Base-by-base conservation (phyloP, 2,329 filamentous ascomycete species). In the Sphaerostilbella broomeana region DNA sequence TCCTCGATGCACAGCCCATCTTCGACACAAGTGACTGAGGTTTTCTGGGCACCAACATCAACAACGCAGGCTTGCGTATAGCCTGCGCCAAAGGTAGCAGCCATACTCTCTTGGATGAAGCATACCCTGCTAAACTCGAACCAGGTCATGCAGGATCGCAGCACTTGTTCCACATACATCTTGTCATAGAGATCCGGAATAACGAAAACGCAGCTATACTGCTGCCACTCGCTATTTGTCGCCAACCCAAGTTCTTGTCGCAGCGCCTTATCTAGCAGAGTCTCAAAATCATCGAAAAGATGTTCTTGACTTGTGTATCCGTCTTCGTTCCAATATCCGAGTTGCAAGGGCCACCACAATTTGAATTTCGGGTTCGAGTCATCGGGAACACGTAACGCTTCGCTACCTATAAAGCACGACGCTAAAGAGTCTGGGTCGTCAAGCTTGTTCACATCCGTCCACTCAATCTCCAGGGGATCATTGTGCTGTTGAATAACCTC, bases 101-200 rank as follows among this genome's bases (percentile, higher is more conserved):
- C 89, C 56, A 97, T 77, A 55, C 88, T 94, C 64, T 98, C 92
- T 60, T 98, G 92, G 43, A 97, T 88, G 57, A 98, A 94, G 59
- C 86, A 94, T 34, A 95, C 81, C 40, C 84, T 81, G 47, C 78
- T 84, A 58, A 98, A 95, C 41, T 88, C 84, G 55, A 95, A 92
- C 65, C 90, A 89, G 33, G 77, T 81, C 68, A 97, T 83, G 51
- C 90, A 79, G 44, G 92, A 86, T 40, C 89, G 82, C 28, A 98
- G 70, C 8, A 94, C 69, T 56, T 84, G 81, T 35, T 87, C 86
- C 13, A 97, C 86, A 48, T 95, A 94, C 35, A 78, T 79, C 60
- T 94, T 94, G 65, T 98, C 92, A 64, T 97, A 98, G 8, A 98
- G 72, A 59, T 98, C 92, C 0, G 92, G 92, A 32, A 98, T 94